Evolutionary conservation across 495 filamentous ascomycete genomes (phyloP).

Genomic region (Niebla homalea): DNA sequence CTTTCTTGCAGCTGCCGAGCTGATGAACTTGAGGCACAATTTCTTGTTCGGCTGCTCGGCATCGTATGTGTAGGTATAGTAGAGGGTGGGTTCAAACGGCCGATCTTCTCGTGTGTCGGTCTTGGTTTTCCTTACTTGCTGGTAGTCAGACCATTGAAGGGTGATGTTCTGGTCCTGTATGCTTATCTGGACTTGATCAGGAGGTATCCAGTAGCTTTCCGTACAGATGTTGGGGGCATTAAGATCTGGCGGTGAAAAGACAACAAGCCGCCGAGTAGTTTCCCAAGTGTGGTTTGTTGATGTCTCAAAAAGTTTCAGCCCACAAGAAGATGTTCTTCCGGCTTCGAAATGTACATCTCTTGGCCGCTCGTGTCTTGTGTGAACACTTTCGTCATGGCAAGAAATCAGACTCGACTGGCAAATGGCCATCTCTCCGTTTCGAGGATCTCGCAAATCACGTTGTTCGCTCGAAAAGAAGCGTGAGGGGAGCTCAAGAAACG

Average conservation of each 20-base stretch:
- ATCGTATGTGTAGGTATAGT: conserved; percentile 8
- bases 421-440: conserved; percentile 9
- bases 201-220: conserved; percentile 10
- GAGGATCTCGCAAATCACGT: background rate
- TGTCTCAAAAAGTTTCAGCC: conserved; percentile 8
- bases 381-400: conserved; percentile 2
- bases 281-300: conserved; percentile 9
- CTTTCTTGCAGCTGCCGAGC: conserved; percentile 1
- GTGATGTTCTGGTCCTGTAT: conserved; percentile 6
- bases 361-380: background rate
- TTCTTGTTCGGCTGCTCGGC: conserved; percentile 7
- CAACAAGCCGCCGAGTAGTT: conserved; percentile 6
- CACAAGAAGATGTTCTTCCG: conserved; percentile 1
- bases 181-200: conserved; percentile 1
- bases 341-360: background rate
- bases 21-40: conserved; percentile 2
- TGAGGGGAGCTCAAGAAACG: conserved; percentile 2
- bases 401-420: conserved; percentile 3
- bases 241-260: conserved; percentile 6
- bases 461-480: background rate
- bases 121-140: conserved; percentile 1
- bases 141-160: conserved; percentile 10
- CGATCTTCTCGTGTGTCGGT: background rate
- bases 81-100: no score
- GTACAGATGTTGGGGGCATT: background rate